phyloP scores from a whole-genome alignment of 202 grass and related monocot species.

The Zoysia matrella region DNA sequence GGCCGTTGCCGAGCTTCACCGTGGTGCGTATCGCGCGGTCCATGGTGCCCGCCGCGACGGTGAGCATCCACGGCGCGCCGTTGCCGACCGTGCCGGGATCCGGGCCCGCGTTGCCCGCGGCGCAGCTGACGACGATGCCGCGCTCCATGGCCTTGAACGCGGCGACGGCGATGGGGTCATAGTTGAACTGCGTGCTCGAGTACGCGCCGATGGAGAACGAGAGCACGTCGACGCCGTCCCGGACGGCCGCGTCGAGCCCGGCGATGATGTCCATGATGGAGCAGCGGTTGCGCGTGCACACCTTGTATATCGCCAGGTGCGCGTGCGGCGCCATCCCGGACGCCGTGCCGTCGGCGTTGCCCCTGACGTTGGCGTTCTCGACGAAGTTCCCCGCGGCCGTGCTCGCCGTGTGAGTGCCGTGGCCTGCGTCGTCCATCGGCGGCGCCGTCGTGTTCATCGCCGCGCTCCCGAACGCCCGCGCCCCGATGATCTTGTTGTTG shows the following conservation, averaged over 20 bases:
- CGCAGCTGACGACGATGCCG: constrained; percentile 85
- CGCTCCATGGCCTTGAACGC: constrained; percentile 74
- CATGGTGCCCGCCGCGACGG: constrained; percentile 68
- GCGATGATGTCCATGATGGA: constrained; percentile 61
- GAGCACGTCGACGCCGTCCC: constrained; percentile 81
- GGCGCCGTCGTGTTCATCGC: constrained; percentile 48
- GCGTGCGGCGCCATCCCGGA: constrained; percentile 91
- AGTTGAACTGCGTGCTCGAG: constrained; percentile 67
- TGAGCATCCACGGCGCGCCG: constrained; percentile 71
- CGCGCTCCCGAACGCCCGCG: constrained; percentile 59
- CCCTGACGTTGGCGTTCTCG: constrained; percentile 59
- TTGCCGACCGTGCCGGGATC: constrained; percentile 54
- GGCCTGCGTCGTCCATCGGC: constrained; percentile 65
- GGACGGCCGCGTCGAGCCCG: constrained; percentile 74
- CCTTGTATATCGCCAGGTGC: constrained; percentile 84
- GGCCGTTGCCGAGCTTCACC: constrained; percentile 69
- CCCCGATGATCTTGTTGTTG: constrained; percentile 92
- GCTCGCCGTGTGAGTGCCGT: constrained; percentile 89
- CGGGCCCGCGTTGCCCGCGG: constrained; percentile 64
- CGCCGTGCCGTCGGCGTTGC: constrained; percentile 85
- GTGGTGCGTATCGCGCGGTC: constrained; percentile 67
- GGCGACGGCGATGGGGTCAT: constrained; percentile 73
- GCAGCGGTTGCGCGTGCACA: constrained; percentile 62
- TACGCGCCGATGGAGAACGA: constrained; percentile 82
- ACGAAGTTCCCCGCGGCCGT: constrained; percentile 89